Evolutionary conservation across 2,329 filamentous ascomycete species (phyloP), one percentile per base, ranked within the genome.

Genomic region (Fusarium drepaniforme): DNA sequence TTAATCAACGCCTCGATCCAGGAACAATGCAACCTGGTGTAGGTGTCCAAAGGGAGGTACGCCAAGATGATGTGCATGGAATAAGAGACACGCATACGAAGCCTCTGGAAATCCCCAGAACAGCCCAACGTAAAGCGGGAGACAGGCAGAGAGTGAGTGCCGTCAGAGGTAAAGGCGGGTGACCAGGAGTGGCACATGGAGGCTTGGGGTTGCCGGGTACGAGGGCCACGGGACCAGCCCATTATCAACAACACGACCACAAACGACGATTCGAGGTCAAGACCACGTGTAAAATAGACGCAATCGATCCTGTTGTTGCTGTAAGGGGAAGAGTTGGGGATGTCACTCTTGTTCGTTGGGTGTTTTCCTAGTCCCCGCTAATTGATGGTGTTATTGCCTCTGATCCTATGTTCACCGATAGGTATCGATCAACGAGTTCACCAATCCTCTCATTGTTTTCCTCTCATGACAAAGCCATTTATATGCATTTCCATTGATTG

Each of bases 121-220:
- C 23, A 64, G 56, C 62, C 73, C 42, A 46, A 46, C 42, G 42
- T 21, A 51, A 21, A 18, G 18, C 15, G 58, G 62, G 33, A 40
- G 63, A 64, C 66, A 57, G 61, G 63, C 49, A 38, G 25, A n/a
- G 28, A 16, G 56, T 28, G n/a, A 33, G 49, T 21, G 28, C 49
- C 49, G 49, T 33, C 46, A 56, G 42, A 56, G 63, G 15, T 28
- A 21, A 37, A 28, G 23, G 51, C 73, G 58, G 73, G 61, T 75
- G 73, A 75, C 64, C 73, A 60, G 60, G 60, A 21, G 49, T 62
- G 73, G 73, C 73, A 75, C 73, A 75, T 75, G 72, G 42, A 75
- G 58, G 53, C 38, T 57, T 70, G 21, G 59, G 42, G 5, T 49
- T 49, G 21, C 42, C 44, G n/a, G 58, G 25, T 30, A 42, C 40